Conservation (phyloP, 495 filamentous ascomycete genomes). For the Bombardia bombarda region DNA sequence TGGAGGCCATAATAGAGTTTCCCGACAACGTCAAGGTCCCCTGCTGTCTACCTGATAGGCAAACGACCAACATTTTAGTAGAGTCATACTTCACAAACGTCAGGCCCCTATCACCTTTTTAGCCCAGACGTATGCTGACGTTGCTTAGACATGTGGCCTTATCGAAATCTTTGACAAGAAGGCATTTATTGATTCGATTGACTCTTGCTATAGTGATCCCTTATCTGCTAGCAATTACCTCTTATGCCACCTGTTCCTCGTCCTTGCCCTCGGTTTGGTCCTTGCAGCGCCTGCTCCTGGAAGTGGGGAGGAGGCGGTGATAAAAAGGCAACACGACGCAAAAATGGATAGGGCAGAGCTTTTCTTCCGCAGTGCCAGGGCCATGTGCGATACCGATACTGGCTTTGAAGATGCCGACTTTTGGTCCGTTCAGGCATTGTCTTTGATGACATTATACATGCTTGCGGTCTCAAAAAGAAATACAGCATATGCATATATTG, state of each 20-base stretch:
- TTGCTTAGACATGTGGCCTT: constrained; percentile 45
- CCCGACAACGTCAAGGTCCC: constrained; percentile 37
- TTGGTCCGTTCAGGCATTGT: constrained; percentile 54
- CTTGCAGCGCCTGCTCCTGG: constrained; percentile 45
- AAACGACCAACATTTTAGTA: constrained; percentile 46
- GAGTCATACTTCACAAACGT: constrained; percentile 56
- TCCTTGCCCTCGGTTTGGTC: constrained; percentile 51
- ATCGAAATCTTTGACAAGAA: constrained; percentile 47
- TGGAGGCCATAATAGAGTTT: constrained; percentile 50
- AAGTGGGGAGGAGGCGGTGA: constrained; percentile 38
- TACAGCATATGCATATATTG: constrained; percentile 50
- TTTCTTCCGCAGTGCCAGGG: constrained; percentile 52
- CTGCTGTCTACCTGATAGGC: constrained; percentile 44
- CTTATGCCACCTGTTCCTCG: constrained; percentile 50
- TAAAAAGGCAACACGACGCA: constrained; percentile 40
- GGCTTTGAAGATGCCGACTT: constrained; percentile 56
- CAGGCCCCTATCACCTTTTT: constrained; percentile 9
- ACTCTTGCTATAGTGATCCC: constrained; percentile 46
- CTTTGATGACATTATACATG: constrained; percentile 55
- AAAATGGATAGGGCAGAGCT: constrained; percentile 45
- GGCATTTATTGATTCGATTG: constrained; percentile 39
- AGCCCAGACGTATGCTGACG: constrained; percentile 8
- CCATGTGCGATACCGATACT: constrained; percentile 42
- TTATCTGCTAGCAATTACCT: constrained; percentile 37
- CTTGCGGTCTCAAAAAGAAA: constrained; percentile 49